Conservation (phyloP, 2,329 filamentous ascomycete genomes). For the Alternaria viburni region DNA sequence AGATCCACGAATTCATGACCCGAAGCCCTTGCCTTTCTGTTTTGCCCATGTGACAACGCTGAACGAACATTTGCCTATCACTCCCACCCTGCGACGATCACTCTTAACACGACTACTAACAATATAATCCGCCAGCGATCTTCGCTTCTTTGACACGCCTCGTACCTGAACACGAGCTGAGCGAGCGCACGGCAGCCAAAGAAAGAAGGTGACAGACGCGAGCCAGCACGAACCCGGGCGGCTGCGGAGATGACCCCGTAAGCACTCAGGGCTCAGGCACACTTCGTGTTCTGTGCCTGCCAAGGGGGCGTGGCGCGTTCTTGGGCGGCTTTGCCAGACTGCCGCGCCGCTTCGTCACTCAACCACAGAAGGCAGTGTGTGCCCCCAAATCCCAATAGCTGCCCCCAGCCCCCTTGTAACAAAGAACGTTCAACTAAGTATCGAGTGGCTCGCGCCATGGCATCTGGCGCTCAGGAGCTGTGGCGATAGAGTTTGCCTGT, state of each 20-base stretch:
- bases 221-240: background rate
- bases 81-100: background rate
- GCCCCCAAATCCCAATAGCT: background rate
- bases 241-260: conserved; percentile 5
- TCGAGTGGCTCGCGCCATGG: background rate
- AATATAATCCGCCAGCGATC: background rate
- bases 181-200: background rate
- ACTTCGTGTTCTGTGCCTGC: conserved; percentile 3
- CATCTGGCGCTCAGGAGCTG: background rate
- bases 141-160: background rate
- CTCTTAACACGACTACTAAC: background rate
- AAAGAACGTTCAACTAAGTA: background rate
- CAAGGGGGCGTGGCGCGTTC: conserved; percentile 3
- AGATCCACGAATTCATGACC: conserved; percentile 16
- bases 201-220: background rate
- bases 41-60: background rate
- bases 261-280: background rate
- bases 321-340: background rate
- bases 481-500: background rate
- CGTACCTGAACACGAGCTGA: background rate
- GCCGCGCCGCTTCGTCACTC: conserved; percentile 5
- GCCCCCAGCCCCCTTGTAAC: background rate
- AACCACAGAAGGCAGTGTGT: background rate
- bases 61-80: background rate
- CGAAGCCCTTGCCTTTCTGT: background rate